Conservation (phyloP, 2,329 filamentous ascomycete species). For the Ramichloridium luteum region DNA sequence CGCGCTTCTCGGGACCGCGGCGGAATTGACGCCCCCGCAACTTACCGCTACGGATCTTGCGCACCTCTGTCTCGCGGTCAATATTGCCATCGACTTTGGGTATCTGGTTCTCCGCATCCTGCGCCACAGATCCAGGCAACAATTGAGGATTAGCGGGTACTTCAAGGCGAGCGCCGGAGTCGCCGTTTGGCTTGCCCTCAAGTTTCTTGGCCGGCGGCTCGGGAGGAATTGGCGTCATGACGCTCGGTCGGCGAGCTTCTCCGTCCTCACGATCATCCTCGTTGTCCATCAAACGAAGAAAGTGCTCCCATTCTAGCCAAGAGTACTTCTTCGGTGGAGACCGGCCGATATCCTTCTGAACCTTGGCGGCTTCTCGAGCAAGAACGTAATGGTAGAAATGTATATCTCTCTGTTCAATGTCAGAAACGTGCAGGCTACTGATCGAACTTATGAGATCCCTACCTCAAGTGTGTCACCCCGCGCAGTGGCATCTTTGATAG, state of each 20-base stretch:
- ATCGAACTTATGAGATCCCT: neutral
- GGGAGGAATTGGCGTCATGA: neutral
- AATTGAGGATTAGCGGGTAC: no score
- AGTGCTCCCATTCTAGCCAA: constrained; percentile 37
- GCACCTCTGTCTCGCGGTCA: constrained; percentile 8
- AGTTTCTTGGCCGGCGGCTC: neutral
- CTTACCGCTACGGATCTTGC: constrained; percentile 2
- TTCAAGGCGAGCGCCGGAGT: neutral
- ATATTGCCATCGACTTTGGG: constrained; percentile 14
- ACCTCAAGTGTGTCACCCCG: neutral
- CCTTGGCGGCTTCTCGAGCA: constrained; percentile 30
- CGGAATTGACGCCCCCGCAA: neutral
- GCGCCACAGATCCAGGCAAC: no score
- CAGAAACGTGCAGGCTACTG: neutral
- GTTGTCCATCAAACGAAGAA: constrained; percentile 35
- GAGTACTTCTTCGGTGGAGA: constrained; percentile 27
- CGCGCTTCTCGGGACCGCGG: constrained; percentile 4
- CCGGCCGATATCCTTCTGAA: constrained; percentile 31
- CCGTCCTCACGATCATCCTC: constrained; percentile 28
- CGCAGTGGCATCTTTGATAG: neutral
- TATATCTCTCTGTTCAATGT: constrained; percentile 27
- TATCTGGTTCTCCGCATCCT: neutral
- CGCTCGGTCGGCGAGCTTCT: constrained; percentile 9
- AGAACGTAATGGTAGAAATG: constrained; percentile 41
- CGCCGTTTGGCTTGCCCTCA: neutral